Evolutionary conservation across 2,329 filamentous ascomycete species (phyloP).

Genomic region (Curvularia sp.): DNA sequence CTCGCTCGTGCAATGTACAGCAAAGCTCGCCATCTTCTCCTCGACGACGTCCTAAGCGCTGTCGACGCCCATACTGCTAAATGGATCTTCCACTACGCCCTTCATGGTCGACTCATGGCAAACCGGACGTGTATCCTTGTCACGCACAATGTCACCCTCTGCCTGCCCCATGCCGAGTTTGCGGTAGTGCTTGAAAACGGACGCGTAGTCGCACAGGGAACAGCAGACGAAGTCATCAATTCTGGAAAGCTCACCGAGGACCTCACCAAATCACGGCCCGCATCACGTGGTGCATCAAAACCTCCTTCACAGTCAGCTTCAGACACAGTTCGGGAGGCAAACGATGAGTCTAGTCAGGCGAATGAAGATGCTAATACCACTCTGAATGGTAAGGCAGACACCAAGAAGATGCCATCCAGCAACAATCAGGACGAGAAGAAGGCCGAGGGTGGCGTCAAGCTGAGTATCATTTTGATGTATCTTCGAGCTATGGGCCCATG

Average conservation of each 20-base stretch:
- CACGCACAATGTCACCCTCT: slow-evolving; percentile 92
- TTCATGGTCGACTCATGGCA: slow-evolving; percentile 87
- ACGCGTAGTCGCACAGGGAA: slow-evolving; percentile 76
- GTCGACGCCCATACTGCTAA: slow-evolving; percentile 98
- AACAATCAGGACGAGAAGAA: slow-evolving; percentile 69
- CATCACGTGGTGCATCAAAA: slow-evolving; percentile 73
- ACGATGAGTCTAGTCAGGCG: slow-evolving; percentile 45
- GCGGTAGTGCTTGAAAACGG: slow-evolving; percentile 90
- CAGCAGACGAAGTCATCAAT: slow-evolving; percentile 76
- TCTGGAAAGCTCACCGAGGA: slow-evolving; percentile 92
- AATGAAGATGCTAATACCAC: slow-evolving; percentile 58
- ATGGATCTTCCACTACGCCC: slow-evolving; percentile 95
- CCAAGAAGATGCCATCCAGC: slow-evolving; percentile 61
- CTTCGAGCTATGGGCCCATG: slow-evolving; percentile 90
- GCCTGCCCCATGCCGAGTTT: slow-evolving; percentile 78
- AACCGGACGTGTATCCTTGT: slow-evolving; percentile 92
- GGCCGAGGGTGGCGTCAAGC: slow-evolving; percentile 84
- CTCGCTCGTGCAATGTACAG: slow-evolving; percentile 97
- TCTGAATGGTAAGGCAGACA: slow-evolving; percentile 52
- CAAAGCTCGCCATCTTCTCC: slow-evolving; percentile 84
- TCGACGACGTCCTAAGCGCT: slow-evolving; percentile 95
- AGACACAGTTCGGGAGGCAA: slow-evolving; percentile 65
- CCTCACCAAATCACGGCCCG: slow-evolving; percentile 74
- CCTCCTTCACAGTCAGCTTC: slow-evolving; percentile 81
- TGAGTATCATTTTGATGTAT: slow-evolving; percentile 85